Evolutionary conservation across 331 rosid genomes (phyloP).

Genomic region (Phaseolus coccineus): DNA sequence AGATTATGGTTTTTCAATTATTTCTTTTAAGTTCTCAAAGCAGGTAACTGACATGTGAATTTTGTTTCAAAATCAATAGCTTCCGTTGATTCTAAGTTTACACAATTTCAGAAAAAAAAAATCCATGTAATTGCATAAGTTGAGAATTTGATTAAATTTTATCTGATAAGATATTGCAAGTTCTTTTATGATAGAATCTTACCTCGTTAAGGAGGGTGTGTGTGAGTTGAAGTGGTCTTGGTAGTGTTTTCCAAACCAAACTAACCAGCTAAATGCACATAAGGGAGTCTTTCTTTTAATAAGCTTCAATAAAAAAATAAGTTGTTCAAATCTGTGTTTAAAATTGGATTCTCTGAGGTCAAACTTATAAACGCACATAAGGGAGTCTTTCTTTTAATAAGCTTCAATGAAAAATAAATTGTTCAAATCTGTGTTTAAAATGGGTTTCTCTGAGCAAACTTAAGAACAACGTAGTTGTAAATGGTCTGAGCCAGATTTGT

Average conservation of each 20-base stretch:
- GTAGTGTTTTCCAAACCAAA: neutral
- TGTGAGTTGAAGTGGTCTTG: neutral
- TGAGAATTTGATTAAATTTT: neutral
- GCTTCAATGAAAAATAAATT: neutral
- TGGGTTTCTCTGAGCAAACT: neutral
- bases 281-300: neutral
- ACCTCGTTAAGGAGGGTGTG: neutral
- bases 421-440: neutral
- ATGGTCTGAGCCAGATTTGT: conserved; percentile 6
- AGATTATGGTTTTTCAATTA: neutral
- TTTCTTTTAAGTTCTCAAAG: neutral
- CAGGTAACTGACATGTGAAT: neutral
- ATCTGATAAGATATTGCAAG: neutral
- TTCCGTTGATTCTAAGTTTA: neutral
- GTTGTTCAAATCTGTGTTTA: neutral
- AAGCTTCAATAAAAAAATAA: neutral
- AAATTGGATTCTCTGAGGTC: neutral
- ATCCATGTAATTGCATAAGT: neutral
- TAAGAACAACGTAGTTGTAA: conserved; percentile 21
- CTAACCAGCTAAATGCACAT: neutral
- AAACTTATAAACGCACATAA: neutral
- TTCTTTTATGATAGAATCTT: neutral
- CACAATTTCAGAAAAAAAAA: neutral
- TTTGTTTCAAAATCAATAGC: neutral
- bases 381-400: neutral